phyloP scores from a whole-genome alignment of 345 rosid species.

The Euphorbia peplus region DNA sequence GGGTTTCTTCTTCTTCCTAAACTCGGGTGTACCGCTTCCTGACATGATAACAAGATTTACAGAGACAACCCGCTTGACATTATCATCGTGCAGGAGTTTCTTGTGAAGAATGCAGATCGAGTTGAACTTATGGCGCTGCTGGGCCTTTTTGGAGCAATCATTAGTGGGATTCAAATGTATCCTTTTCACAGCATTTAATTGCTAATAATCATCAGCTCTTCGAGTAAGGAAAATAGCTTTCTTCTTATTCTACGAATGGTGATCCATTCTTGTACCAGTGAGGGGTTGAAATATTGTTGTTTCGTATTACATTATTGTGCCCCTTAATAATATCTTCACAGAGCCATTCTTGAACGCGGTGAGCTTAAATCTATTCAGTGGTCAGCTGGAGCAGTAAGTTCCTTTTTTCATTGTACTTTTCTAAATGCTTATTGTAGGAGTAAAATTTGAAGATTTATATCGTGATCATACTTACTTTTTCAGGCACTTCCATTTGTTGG shows the following conservation, averaged over 20 bases:
- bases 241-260: background rate
- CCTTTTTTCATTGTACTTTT: conserved; percentile 7
- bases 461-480: conserved; percentile 31
- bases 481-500: conserved; percentile 74
- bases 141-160: conserved; percentile 75
- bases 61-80: too few relatives aligned
- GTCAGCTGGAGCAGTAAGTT: conserved; percentile 79
- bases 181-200: conserved; percentile 35
- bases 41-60: too few relatives aligned
- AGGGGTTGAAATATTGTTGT: background rate
- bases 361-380: conserved; percentile 76
- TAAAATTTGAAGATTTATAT: too few relatives aligned
- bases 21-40: too few relatives aligned
- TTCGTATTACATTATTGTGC: background rate
- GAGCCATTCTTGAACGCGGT: conserved; percentile 72
- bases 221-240: background rate
- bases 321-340: conserved; percentile 43
- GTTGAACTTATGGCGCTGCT: conserved; percentile 77
- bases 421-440: background rate
- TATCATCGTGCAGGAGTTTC: conserved; percentile 26
- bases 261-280: background rate
- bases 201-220: background rate
- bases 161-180: conserved; percentile 92
- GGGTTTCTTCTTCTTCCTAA: too few relatives aligned
- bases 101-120: conserved; percentile 77